phyloP scores from a whole-genome alignment of 805 yeast species.

The Metschnikowia dekortorum region DNA sequence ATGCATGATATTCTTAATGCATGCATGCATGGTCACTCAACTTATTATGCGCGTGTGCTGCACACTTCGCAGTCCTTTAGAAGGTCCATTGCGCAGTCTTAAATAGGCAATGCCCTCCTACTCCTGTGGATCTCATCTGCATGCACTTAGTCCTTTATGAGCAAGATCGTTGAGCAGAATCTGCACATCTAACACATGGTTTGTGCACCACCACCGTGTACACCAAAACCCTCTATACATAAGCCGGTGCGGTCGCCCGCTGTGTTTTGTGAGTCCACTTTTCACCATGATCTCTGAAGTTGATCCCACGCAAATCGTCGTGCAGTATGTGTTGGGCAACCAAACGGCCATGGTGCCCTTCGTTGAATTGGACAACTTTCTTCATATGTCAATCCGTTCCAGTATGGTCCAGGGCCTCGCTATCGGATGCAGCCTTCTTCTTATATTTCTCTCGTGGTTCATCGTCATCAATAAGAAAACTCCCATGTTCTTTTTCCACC shows the following conservation, averaged over 20 bases:
- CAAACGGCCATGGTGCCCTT: conserved; percentile 7
- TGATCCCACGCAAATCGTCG: conserved; percentile 8
- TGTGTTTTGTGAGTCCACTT: background rate
- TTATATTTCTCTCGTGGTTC: conserved; percentile 15
- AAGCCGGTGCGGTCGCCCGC: background rate
- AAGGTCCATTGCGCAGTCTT: conserved; percentile 2
- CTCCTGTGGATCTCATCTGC: background rate
- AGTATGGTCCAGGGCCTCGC: conserved; percentile 13
- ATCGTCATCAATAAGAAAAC: conserved; percentile 46
- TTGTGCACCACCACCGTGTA: background rate
- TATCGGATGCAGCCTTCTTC: conserved; percentile 14
- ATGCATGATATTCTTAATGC: background rate
- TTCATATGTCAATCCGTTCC: conserved; percentile 5
- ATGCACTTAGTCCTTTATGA: background rate
- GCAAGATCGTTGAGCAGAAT: background rate
- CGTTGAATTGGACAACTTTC: conserved; percentile 6
- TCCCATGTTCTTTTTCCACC: conserved; percentile 73
- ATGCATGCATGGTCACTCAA: background rate
- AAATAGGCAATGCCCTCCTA: conserved; percentile 3
- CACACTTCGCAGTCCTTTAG: background rate
- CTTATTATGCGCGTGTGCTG: background rate
- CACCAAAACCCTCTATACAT: background rate
- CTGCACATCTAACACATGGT: background rate
- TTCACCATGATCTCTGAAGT: conserved; percentile 5
- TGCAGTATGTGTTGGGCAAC: conserved; percentile 12